These are phyloP conservation scores for Penicillium fuscoglaucum DNA, from an alignment of 2,329 filamentous ascomycete species.

Conservation along the genomic window DNA sequence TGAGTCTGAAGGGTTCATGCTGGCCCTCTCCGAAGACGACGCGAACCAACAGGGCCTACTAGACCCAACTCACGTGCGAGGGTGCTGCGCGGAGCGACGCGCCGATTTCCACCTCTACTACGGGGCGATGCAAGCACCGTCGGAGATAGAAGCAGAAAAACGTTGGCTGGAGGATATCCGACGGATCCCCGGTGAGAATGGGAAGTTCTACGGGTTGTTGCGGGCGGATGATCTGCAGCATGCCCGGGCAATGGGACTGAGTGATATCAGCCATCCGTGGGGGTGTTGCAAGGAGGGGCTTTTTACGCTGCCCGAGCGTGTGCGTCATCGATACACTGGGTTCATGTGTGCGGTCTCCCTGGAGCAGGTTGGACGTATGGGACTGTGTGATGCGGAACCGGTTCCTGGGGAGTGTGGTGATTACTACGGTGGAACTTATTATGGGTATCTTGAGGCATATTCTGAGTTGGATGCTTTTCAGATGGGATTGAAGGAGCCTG, in stretches of 20 bases:
- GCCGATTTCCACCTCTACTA: slow-evolving; percentile 1
- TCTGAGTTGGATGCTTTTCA: background rate
- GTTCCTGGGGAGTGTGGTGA: slow-evolving; percentile 3
- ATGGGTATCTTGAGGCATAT: background rate
- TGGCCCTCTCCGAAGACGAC: background rate
- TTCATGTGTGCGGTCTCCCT: background rate
- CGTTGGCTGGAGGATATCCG: slow-evolving; percentile 6
- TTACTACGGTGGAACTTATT: slow-evolving; percentile 1
- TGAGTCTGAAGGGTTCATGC: slow-evolving; percentile 7
- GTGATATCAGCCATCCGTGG: background rate
- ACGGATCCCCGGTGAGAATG: background rate
- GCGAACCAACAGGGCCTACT: background rate
- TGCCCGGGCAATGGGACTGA: background rate
- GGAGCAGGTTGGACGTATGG: background rate
- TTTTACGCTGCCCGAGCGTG: background rate
- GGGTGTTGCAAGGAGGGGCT: slow-evolving; percentile 2
- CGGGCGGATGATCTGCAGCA: slow-evolving; percentile 1
- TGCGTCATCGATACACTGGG: slow-evolving; percentile 3
- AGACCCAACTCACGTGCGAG: background rate
- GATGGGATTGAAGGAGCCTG: slow-evolving; percentile 4
- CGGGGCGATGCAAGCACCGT: background rate
- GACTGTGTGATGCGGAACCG: background rate
- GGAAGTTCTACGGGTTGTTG: background rate
- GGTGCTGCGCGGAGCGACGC: background rate
- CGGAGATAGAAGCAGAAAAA: background rate